Base-by-base conservation (phyloP, 2,329 filamentous ascomycete genomes). In the Zalaria obscura region DNA sequence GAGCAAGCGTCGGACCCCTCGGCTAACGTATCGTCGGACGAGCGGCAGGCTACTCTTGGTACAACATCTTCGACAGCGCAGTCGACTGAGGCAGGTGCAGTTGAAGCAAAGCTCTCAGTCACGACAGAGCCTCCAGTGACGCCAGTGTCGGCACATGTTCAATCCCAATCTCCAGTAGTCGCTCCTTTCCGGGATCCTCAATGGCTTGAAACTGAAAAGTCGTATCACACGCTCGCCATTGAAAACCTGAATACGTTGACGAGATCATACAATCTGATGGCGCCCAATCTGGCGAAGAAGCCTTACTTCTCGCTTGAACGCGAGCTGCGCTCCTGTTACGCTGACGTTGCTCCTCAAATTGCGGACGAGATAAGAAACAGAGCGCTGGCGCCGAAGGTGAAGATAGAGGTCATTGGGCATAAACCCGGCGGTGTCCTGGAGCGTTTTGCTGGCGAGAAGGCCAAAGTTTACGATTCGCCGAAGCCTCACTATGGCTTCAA, bases 181-280 rank as follows among this genome's bases (percentile, higher is more conserved):
- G 32, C 50, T 48, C 50, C 83, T 3, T 89, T 94, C 54, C 79
- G 91, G 29, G 86, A 96, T 50, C 65, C 76, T 0, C 64, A 72
- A 1, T 95, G 89, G 81, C 74, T 91, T 48, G 62, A 68, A 18
- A 72, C 75, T 4, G 86, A 96, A 59, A 63, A 66, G 3, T 69
- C 78, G 5, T 96, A 93, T 62, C 77, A 88, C 57, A 75, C 73
- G 33, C 71, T 91, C 4, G 76, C 84, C 4, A 73, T 98, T 48
- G 72, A 74, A 37, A 77, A 84, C 43, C 75, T 96, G 42, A 96
- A 96, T 61, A 61, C 65, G 27, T 69, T 93, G 38, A 81, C 86
- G 5, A 76, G 91, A 26, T 83, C 83, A 9, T 98, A 98, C 67
- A 96, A 96, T 53, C 74, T 96, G 3, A 89, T 93, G 78, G 89